These are phyloP conservation scores for Claviceps sp. DNA, from an alignment of 2,329 filamentous ascomycete species.

Conservation along the genomic window DNA sequence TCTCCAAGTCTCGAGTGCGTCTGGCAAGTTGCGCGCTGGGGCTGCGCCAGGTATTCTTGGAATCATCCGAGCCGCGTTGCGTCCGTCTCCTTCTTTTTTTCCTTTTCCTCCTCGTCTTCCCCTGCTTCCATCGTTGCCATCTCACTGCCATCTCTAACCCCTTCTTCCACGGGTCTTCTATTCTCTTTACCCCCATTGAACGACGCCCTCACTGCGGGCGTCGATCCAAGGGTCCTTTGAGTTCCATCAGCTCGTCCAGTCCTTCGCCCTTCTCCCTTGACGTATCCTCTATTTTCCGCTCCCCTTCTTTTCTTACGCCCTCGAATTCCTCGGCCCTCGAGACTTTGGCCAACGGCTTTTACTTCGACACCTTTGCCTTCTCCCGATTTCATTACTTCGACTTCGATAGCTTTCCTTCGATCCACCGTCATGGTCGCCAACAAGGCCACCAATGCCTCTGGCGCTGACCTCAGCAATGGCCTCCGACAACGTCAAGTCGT, in stretches of 20 bases:
- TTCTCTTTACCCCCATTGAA: conserved; percentile 12
- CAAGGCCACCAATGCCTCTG: conserved; percentile 43
- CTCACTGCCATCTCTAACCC: conserved; percentile 10
- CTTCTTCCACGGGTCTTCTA: conserved; percentile 6
- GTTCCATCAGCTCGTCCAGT: conserved; percentile 24
- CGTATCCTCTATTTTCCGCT: conserved; percentile 3
- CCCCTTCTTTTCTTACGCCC: background rate
- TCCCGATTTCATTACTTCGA: background rate
- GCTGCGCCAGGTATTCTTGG: background rate
- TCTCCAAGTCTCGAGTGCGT: too few relatives aligned
- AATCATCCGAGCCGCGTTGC: background rate
- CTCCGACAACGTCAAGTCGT: conserved; percentile 38
- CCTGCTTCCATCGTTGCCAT: conserved; percentile 8
- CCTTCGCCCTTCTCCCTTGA: conserved; percentile 11
- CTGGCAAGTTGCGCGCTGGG: background rate
- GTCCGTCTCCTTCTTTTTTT: background rate
- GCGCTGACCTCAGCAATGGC: conserved; percentile 43
- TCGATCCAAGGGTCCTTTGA: conserved; percentile 13
- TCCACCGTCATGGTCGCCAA: conserved; percentile 35
- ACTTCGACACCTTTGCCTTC: conserved; percentile 4
- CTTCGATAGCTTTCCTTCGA: conserved; percentile 2
- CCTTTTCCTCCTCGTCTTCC: conserved; percentile 9
- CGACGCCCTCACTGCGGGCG: conserved; percentile 11
- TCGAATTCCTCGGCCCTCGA: background rate
- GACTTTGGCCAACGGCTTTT: background rate